phyloP scores from a whole-genome alignment of 345 rosid species.

The Hirschfeldia incana region DNA sequence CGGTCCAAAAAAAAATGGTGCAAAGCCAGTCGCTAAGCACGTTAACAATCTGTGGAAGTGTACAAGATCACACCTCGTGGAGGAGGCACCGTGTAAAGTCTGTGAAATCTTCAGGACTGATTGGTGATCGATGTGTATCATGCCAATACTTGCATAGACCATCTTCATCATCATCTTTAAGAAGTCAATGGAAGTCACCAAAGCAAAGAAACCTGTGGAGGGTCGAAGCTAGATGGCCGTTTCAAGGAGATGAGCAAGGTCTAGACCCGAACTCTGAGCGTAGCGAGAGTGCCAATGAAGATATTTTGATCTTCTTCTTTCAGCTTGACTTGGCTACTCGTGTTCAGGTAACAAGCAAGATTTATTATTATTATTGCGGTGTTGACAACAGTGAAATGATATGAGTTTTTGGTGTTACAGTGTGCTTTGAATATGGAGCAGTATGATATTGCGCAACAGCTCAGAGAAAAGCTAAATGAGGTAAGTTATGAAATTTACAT shows the following conservation, averaged over 20 bases:
- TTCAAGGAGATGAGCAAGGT: constrained; percentile 55
- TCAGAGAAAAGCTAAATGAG: constrained; percentile 87
- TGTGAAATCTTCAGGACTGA: constrained; percentile 31
- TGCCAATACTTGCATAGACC: constrained; percentile 41
- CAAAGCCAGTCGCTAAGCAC: constrained; percentile 54
- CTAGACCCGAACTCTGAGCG: constrained; percentile 64
- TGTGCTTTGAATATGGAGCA: constrained; percentile 84
- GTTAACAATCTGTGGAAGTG: constrained; percentile 47
- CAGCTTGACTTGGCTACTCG: constrained; percentile 86
- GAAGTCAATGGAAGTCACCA: constrained; percentile 30
- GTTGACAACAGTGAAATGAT: constrained; percentile 20
- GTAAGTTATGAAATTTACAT: constrained; percentile 38
- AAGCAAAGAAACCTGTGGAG: constrained; percentile 45
- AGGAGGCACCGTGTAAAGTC: constrained; percentile 46
- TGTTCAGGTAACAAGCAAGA: constrained; percentile 63
- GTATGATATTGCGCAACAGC: constrained; percentile 79
- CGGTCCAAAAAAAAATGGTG: constrained; percentile 41
- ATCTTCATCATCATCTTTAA: constrained; percentile 13
- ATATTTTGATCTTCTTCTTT: constrained; percentile 83
- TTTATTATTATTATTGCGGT: background rate
- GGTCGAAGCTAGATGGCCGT: constrained; percentile 86
- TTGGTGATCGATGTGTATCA: constrained; percentile 40
- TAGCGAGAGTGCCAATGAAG: constrained; percentile 91
- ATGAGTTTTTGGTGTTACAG: constrained; percentile 43
- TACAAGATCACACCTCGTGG: constrained; percentile 48